Evolutionary conservation across 495 filamentous ascomycete genomes (phyloP).

Genomic region (Saxispiralis lemnorum): DNA sequence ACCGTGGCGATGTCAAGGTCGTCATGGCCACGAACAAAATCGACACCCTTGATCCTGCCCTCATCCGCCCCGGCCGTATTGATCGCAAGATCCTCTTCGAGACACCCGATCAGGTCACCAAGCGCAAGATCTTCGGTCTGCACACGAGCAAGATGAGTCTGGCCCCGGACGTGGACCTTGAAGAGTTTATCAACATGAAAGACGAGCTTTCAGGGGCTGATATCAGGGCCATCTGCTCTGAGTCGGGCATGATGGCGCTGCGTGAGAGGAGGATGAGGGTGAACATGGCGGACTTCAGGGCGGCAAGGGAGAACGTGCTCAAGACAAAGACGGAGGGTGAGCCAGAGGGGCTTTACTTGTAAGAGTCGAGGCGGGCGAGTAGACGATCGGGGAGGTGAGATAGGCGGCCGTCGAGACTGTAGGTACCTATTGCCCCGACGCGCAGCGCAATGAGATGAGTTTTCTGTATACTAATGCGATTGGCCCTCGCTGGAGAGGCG

Average conservation of each 20-base stretch:
- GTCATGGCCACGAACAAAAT: conserved; percentile 99
- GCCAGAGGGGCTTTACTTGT: conserved; percentile 97
- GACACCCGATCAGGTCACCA: conserved; percentile 97
- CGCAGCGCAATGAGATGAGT: too few relatives aligned
- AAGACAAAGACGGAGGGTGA: conserved; percentile 98
- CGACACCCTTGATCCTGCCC: conserved; percentile 84
- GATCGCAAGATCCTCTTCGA: conserved; percentile 99
- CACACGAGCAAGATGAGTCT: conserved; percentile 99
- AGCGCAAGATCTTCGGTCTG: conserved; percentile 99
- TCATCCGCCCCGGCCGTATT: conserved; percentile 95
- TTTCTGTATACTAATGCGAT: too few relatives aligned
- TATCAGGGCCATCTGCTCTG: conserved; percentile 97
- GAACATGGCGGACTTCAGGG: conserved; percentile 94
- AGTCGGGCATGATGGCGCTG: conserved; percentile 88
- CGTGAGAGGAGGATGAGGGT: conserved; percentile 94
- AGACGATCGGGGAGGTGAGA: too few relatives aligned
- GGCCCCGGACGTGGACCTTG: conserved; percentile 83
- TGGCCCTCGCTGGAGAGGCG: too few relatives aligned
- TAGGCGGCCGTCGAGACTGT: too few relatives aligned
- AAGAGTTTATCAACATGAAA: conserved; percentile 97
- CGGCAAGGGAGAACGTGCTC: conserved; percentile 81
- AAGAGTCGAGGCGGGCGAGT: conserved; percentile 19
- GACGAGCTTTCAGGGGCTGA: conserved; percentile 94
- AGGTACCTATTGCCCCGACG: too few relatives aligned
- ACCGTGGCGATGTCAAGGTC: conserved; percentile 97